phyloP scores from a whole-genome alignment of 192 early-diverging fungal genomes.

The Backusella westeae region DNA sequence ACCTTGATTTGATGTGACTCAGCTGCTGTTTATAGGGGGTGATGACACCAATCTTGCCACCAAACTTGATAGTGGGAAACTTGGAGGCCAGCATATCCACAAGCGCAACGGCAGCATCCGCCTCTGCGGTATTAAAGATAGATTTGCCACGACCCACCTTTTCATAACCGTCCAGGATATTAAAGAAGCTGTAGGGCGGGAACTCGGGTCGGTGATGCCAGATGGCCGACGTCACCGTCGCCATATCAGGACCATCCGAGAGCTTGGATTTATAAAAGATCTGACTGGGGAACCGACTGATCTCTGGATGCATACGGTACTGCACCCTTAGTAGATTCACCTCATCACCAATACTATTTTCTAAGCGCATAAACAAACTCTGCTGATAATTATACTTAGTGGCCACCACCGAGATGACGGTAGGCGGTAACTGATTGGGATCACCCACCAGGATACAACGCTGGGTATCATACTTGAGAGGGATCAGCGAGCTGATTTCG shows the following conservation, averaged over 20 bases:
- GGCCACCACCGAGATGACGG: conserved; percentile 75
- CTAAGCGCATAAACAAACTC: conserved; percentile 87
- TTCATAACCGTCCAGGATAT: conserved; percentile 69
- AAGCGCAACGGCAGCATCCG: conserved; percentile 66
- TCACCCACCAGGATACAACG: conserved; percentile 90
- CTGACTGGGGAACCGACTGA: conserved; percentile 75
- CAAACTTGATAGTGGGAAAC: conserved; percentile 62
- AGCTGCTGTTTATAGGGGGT: conserved; percentile 93
- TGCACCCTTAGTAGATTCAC: conserved; percentile 88
- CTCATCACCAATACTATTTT: conserved; percentile 56
- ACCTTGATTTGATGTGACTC: conserved; percentile 62
- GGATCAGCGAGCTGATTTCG: conserved; percentile 86
- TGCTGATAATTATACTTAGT: conserved; percentile 76
- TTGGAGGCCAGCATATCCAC: conserved; percentile 61
- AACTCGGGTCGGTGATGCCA: conserved; percentile 72
- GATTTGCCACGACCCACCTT: conserved; percentile 61
- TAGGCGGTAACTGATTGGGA: conserved; percentile 92
- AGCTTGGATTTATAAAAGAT: conserved; percentile 80
- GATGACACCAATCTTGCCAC: conserved; percentile 78
- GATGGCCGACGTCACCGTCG: conserved; percentile 49
- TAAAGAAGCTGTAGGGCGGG: conserved; percentile 78
- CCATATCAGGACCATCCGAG: conserved; percentile 74
- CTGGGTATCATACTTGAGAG: conserved; percentile 77
- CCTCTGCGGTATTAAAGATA: conserved; percentile 79
- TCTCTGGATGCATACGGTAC: conserved; percentile 96